Conservation (phyloP, 352 stramenopile genomes). For the Phytophthora megakarya region DNA sequence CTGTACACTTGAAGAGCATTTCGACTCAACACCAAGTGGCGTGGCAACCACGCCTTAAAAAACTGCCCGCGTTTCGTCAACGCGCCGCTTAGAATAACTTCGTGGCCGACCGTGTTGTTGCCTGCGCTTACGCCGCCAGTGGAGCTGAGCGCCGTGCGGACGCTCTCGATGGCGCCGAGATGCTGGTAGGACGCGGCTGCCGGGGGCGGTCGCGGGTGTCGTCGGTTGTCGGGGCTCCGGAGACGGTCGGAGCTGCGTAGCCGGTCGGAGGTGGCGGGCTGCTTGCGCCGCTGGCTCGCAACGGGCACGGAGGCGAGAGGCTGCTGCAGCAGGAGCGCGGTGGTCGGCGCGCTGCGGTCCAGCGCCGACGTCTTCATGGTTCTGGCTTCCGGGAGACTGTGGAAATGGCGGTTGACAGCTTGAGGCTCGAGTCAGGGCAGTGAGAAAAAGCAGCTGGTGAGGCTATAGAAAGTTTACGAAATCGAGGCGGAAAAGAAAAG, state of each 20-base stretch:
- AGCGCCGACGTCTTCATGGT: slow-evolving; percentile 25
- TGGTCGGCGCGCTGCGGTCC: slow-evolving; percentile 4
- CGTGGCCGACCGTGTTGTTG: slow-evolving; percentile 30
- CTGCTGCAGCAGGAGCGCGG: slow-evolving; percentile 27
- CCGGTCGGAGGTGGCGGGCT: slow-evolving; percentile 19
- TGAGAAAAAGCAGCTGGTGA: slow-evolving; percentile 9
- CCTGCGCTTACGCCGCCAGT: slow-evolving; percentile 13
- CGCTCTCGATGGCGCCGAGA: slow-evolving; percentile 41
- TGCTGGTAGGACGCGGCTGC: slow-evolving; percentile 28
- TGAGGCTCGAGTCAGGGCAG: slow-evolving; percentile 1
- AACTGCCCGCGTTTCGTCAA: slow-evolving; percentile 76
- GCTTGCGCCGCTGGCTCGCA: slow-evolving; percentile 19
- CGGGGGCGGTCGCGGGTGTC: neutral
- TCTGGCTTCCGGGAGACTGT: slow-evolving; percentile 20
- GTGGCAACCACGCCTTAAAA: slow-evolving; percentile 75
- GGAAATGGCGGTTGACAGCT: slow-evolving; percentile 29
- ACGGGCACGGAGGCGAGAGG: slow-evolving; percentile 16
- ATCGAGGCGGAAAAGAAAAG: slow-evolving; percentile 4
- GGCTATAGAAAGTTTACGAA: neutral
- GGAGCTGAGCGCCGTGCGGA: slow-evolving; percentile 34
- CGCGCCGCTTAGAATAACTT: slow-evolving; percentile 64
- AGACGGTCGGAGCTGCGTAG: slow-evolving; percentile 17
- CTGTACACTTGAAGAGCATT: slow-evolving; percentile 69
- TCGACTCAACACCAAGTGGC: slow-evolving; percentile 72
- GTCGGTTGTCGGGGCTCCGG: slow-evolving; percentile 14